Conservation (phyloP, 129 eudicot genomes). For the Flaveria linearis region DNA sequence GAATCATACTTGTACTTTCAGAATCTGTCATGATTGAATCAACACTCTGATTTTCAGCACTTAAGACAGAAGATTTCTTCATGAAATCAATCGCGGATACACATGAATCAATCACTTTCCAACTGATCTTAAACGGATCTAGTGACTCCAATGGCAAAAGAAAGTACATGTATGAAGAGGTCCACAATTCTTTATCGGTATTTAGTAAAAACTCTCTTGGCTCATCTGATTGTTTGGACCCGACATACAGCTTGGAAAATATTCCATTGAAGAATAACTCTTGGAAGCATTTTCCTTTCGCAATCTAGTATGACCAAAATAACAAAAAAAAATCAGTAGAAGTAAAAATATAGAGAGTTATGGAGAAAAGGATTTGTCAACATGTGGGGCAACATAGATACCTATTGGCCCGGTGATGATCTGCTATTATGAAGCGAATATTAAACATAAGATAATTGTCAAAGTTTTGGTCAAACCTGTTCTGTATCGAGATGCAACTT, state of each 20-base stretch:
- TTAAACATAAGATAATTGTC: not conserved
- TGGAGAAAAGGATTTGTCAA: not conserved
- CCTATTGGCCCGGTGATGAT: not conserved
- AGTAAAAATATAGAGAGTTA: not conserved
- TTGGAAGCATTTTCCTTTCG: constrained; percentile 74
- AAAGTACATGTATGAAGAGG: constrained; percentile 65
- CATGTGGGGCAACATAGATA: not conserved
- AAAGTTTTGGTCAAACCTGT: constrained; percentile 52
- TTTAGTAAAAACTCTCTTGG: constrained; percentile 50
- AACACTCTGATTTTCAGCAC: constrained; percentile 36
- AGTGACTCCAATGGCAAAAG: constrained; percentile 67
- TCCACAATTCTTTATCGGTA: constrained; percentile 52
- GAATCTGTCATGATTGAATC: constrained; percentile 27
- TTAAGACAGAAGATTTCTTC: constrained; percentile 47
- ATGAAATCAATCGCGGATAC: constrained; percentile 67
- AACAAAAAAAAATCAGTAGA: constrained; percentile 9
- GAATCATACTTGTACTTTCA: constrained; percentile 33
- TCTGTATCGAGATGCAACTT: constrained; percentile 50
- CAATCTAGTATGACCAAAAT: constrained; percentile 45
- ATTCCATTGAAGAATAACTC: constrained; percentile 81
- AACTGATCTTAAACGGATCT: constrained; percentile 49
- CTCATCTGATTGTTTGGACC: constrained; percentile 45
- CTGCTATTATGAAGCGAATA: not conserved
- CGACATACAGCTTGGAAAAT: constrained; percentile 60
- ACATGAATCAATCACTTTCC: constrained; percentile 70